Evolutionary conservation across 2,329 filamentous ascomycete genomes (phyloP).

Genomic region (Ampelomyces quisqualis): DNA sequence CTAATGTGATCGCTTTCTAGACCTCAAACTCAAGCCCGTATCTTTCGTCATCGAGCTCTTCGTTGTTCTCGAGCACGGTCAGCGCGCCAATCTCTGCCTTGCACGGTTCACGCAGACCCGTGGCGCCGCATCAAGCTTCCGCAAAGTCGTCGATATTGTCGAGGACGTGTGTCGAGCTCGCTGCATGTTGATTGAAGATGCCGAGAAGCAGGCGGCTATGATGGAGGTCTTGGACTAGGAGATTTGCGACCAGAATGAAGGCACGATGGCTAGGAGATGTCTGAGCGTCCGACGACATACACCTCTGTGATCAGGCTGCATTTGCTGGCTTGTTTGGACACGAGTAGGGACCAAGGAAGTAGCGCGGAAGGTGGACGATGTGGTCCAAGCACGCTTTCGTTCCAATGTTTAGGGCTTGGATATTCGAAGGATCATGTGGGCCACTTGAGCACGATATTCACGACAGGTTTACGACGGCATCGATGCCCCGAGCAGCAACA

Average conservation of each 20-base stretch:
- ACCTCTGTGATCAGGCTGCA: background rate
- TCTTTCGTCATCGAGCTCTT: constrained; percentile 84
- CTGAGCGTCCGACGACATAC: background rate
- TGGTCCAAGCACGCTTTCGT: no score
- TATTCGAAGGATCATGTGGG: no score
- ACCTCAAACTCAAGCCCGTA: constrained; percentile 82
- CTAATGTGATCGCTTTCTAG: constrained; percentile 48
- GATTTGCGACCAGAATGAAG: constrained; percentile 2
- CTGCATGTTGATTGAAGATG: constrained; percentile 65
- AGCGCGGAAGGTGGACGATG: background rate
- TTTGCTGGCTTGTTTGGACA: background rate
- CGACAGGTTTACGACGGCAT: no score
- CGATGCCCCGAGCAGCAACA: no score
- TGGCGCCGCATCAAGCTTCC: constrained; percentile 88
- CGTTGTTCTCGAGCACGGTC: constrained; percentile 82
- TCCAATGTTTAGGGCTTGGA: no score
- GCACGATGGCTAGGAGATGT: background rate
- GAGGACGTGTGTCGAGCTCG: constrained; percentile 66
- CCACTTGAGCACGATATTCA: no score
- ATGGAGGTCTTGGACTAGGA: constrained; percentile 43
- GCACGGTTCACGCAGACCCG: constrained; percentile 85
- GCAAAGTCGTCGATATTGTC: constrained; percentile 77
- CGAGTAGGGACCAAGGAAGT: background rate
- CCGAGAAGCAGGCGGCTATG: constrained; percentile 48
- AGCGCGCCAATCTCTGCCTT: constrained; percentile 72